Conservation (phyloP, 2,329 filamentous ascomycete species). For the Epichloe bromicola region DNA sequence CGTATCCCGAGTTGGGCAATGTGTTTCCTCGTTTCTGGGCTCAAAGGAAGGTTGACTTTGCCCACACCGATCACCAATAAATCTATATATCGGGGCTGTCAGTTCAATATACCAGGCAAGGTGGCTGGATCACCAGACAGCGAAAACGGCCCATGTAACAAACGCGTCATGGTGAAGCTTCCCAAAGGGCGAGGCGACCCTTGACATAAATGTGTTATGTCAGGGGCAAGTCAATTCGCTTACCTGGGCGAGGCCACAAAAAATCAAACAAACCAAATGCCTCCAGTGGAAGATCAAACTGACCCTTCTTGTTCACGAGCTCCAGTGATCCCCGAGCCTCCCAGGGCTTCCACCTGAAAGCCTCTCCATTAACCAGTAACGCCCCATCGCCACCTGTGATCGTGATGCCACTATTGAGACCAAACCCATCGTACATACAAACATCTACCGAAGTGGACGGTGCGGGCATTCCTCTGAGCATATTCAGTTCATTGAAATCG, state of each 20-base stretch:
- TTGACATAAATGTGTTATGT: not conserved
- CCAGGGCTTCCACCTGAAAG: slow-evolving; percentile 84
- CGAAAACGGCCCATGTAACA: not conserved
- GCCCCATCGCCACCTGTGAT: slow-evolving; percentile 59
- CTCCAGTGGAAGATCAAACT: slow-evolving; percentile 61
- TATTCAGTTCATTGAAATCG: slow-evolving; percentile 65
- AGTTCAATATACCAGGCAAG: not conserved
- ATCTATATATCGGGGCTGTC: slow-evolving; percentile 36
- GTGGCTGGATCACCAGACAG: not conserved
- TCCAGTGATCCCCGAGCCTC: slow-evolving; percentile 29
- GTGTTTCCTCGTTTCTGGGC: slow-evolving; percentile 56
- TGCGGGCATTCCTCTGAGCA: slow-evolving; percentile 60
- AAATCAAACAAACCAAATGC: slow-evolving; percentile 65
- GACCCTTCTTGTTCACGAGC: slow-evolving; percentile 63
- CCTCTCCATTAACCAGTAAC: slow-evolving; percentile 73
- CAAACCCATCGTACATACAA: slow-evolving; percentile 72
- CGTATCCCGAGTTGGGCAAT: slow-evolving; percentile 71
- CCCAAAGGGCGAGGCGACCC: not conserved
- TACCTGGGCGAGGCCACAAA: slow-evolving; percentile 87
- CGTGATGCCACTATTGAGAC: slow-evolving; percentile 66
- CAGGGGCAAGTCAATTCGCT: slow-evolving; percentile 15
- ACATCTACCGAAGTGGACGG: slow-evolving; percentile 77
- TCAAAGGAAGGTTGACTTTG: slow-evolving; percentile 59
- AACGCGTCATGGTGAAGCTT: not conserved
- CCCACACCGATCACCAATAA: slow-evolving; percentile 83